Evolutionary conservation across 2,329 filamentous ascomycete genomes (phyloP).

Genomic region (Lojkania enalia): DNA sequence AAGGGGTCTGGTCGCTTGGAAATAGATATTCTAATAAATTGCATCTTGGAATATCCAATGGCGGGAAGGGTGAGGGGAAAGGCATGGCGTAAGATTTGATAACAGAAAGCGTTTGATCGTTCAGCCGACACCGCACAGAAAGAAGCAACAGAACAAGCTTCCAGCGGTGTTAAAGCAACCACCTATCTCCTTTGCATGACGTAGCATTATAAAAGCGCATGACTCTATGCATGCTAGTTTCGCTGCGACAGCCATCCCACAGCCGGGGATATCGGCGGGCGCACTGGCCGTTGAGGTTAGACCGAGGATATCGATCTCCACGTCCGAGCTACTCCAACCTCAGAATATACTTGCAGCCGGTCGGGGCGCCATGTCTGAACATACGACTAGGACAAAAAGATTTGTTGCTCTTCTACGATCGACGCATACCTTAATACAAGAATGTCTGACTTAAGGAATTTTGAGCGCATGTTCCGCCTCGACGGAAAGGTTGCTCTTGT

Average conservation of each 20-base stretch:
- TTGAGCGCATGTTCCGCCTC: slow-evolving; percentile 41
- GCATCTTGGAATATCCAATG: slow-evolving; percentile 51
- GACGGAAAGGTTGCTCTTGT: slow-evolving; percentile 45
- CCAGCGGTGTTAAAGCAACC: slow-evolving; percentile 4
- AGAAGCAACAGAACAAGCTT: slow-evolving; percentile 5
- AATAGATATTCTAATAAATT: slow-evolving; percentile 46
- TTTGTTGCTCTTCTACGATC: not conserved
- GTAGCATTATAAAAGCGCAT: slow-evolving; percentile 17
- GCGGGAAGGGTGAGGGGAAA: slow-evolving; percentile 48
- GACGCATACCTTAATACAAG: slow-evolving; percentile 1
- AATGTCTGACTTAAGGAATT: slow-evolving; percentile 40
- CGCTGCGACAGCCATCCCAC: slow-evolving; percentile 23
- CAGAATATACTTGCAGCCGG: slow-evolving; percentile 14
- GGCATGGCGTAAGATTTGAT: slow-evolving; percentile 41
- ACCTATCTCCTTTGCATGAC: slow-evolving; percentile 12
- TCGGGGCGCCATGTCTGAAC: slow-evolving; percentile 18
- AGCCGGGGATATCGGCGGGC: slow-evolving; percentile 20
- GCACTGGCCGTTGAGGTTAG: slow-evolving; percentile 22
- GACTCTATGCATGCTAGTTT: slow-evolving; percentile 11
- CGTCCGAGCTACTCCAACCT: slow-evolving; percentile 24
- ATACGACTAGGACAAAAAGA: not conserved
- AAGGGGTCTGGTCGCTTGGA: slow-evolving; percentile 27
- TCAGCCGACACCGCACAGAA: not conserved
- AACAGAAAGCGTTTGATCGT: not conserved
- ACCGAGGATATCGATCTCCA: slow-evolving; percentile 35